A percentile compares a stretch with the other conserved stretches of the same genome.
Evolutionary conservation across 2,329 filamentous ascomycete genomes (phyloP).

Genomic region (Cercospora brassicicola): DNA sequence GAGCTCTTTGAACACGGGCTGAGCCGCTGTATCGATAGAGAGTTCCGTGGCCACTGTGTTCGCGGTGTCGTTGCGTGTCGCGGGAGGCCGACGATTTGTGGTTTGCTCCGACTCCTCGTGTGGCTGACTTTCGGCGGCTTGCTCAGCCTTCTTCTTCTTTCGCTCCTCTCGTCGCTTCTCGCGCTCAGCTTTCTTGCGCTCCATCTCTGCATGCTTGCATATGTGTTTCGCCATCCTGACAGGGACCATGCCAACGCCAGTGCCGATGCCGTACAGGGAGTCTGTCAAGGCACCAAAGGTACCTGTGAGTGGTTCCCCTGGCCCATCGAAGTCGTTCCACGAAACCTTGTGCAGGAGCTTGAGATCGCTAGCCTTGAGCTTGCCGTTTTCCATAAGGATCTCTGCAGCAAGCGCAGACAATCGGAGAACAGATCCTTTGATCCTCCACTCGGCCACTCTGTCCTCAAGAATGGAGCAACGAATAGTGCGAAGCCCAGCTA

Average conservation of each 20-base stretch:
- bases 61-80: conserved; percentile 26
- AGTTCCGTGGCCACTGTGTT: conserved; percentile 32
- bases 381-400: conserved; percentile 61
- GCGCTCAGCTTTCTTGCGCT: conserved; percentile 48
- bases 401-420: conserved; percentile 66
- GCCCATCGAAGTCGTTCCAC: conserved; percentile 76
- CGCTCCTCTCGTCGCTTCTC: conserved; percentile 35
- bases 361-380: conserved; percentile 63
- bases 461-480: conserved; percentile 66
- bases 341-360: conserved; percentile 61
- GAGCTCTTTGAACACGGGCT: conserved; percentile 34
- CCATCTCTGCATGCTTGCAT: conserved; percentile 55
- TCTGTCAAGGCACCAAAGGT: conserved; percentile 62
- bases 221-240: conserved; percentile 60
- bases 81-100: conserved; percentile 20
- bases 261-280: conserved; percentile 59
- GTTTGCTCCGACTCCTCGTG: no score
- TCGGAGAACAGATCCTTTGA: conserved; percentile 61
- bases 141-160: conserved; percentile 26
- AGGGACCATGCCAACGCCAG: conserved; percentile 65
- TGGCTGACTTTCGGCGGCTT: not conserved
- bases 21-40: conserved; percentile 32
- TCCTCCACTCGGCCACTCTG: conserved; percentile 64
- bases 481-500: conserved; percentile 53
- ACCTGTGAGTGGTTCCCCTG: conserved; percentile 70